Percentiles rank a stretch among this genome's conserved stretches.
phyloP scores from a whole-genome alignment of 164 flowering plant species.

The Protea cynaroides region DNA sequence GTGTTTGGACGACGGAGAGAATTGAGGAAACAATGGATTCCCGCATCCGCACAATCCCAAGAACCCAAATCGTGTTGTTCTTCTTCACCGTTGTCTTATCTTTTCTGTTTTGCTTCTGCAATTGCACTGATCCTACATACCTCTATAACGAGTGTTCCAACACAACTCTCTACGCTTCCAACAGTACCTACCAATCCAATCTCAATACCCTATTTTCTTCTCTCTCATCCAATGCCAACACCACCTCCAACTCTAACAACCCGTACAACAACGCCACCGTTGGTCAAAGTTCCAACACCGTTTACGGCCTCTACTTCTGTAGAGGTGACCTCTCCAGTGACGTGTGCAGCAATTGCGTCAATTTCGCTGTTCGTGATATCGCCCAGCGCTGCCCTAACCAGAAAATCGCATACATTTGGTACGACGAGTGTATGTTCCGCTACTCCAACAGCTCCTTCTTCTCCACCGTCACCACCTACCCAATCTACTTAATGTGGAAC shows the following conservation, averaged over 20 bases:
- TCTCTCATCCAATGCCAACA: conserved; percentile 3
- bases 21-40: too few relatives aligned
- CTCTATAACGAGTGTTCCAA: background rate
- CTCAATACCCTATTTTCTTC: conserved; percentile 15
- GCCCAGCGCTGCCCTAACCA: conserved; percentile 13
- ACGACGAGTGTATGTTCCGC: conserved; percentile 27
- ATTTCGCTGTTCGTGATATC: background rate
- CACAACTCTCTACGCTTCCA: background rate
- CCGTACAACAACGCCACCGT: conserved; percentile 7
- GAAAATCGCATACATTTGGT: conserved; percentile 16
- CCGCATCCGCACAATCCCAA: too few relatives aligned
- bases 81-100: background rate
- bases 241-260: background rate
- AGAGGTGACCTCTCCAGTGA: conserved; percentile 17
- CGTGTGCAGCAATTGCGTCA: conserved; percentile 20
- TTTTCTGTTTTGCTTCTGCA: background rate
- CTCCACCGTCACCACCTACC: too few relatives aligned
- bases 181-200: conserved; percentile 5
- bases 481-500: too few relatives aligned
- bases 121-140: background rate
- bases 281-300: conserved; percentile 10
- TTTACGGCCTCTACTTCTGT: conserved; percentile 18
- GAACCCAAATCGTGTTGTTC: too few relatives aligned
- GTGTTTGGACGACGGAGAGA: too few relatives aligned
- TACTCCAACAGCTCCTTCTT: conserved; percentile 15